These are phyloP conservation scores for Colletotrichum camelliae DNA, from an alignment of 2,329 filamentous ascomycete genomes.

Conservation along the genomic window DNA sequence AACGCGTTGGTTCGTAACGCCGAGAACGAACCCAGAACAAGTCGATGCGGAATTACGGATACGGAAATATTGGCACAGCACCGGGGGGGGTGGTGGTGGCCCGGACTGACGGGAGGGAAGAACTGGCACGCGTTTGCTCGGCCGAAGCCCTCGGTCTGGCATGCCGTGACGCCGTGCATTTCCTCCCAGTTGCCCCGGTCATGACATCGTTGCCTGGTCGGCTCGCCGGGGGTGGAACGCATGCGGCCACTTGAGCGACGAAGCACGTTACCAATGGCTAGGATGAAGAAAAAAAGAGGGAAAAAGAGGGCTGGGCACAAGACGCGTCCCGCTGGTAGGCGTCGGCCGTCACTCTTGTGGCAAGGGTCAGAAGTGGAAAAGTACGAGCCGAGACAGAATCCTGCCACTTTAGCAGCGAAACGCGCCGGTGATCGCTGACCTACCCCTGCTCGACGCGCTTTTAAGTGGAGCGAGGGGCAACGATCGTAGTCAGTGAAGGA, in stretches of 20 bases:
- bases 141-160: slow-evolving; percentile 7
- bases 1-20: slow-evolving; percentile 12
- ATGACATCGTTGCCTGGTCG: slow-evolving; percentile 19
- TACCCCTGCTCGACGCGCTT: slow-evolving; percentile 13
- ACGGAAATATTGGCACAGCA: not conserved
- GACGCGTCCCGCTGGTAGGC: not conserved
- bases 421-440: slow-evolving; percentile 4
- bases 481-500: not conserved
- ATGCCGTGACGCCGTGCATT: not conserved
- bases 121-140: not conserved
- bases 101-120: not conserved
- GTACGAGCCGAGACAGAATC: slow-evolving; percentile 1
- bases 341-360: not conserved
- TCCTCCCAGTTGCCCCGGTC: not conserved
- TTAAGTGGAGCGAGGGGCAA: not conserved
- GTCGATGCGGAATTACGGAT: not conserved
- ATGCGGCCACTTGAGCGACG: slow-evolving; percentile 1
- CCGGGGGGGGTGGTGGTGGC: not conserved
- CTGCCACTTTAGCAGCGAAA: slow-evolving; percentile 14
- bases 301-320: slow-evolving; percentile 9
- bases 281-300: not conserved
- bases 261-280: not conserved
- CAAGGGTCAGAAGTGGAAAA: slow-evolving; percentile 10
- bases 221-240: not conserved
- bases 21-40: not conserved